phyloP scores from a whole-genome alignment of 257 asterid genomes.

The Solanum pennellii region DNA sequence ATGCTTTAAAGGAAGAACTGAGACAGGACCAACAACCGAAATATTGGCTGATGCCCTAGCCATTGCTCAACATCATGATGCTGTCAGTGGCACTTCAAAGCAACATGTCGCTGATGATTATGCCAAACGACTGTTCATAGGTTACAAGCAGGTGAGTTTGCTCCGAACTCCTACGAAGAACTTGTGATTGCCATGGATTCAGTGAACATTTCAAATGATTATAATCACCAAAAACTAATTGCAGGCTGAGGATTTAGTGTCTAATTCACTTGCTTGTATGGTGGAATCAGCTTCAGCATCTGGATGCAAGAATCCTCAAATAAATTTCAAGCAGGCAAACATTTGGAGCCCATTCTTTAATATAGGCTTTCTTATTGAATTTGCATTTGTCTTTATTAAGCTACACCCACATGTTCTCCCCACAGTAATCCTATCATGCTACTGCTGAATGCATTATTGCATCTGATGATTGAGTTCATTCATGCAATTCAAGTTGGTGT shows the following conservation, averaged over 20 bases:
- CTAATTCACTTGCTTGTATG: constrained; percentile 68
- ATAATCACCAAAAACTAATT: constrained; percentile 6
- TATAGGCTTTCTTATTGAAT: neutral
- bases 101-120: constrained; percentile 97
- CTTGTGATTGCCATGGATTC: neutral
- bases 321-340: constrained; percentile 63
- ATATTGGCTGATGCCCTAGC: constrained; percentile 75
- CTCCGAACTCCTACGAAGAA: neutral
- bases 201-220: neutral
- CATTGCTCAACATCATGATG: constrained; percentile 95
- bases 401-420: neutral
- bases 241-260: constrained; percentile 74
- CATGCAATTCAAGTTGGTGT: neutral
- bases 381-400: neutral
- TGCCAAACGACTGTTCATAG: constrained; percentile 82
- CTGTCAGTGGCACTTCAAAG: constrained; percentile 82
- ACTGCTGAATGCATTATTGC: neutral
- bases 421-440: neutral
- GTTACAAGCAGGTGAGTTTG: constrained; percentile 68
- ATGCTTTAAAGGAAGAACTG: constrained; percentile 54
- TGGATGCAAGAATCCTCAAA: constrained; percentile 28
- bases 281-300: constrained; percentile 40
- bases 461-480: neutral
- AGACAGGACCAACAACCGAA: constrained; percentile 65
- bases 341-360: neutral